Conservation (phyloP, 495 filamentous ascomycete genomes). For the Penicillium diatomitis region DNA sequence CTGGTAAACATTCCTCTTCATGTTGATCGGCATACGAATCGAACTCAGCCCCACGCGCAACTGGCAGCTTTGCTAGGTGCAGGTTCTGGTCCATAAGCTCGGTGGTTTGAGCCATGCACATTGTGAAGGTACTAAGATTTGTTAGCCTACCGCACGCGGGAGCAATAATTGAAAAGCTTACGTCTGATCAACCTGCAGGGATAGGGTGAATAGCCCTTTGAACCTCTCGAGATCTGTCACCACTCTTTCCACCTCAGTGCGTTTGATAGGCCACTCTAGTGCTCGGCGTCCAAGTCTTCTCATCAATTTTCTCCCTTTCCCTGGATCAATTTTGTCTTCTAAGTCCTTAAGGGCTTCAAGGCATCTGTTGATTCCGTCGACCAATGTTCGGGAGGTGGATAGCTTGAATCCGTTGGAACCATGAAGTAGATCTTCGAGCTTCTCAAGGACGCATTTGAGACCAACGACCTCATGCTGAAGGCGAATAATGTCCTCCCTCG, state of each 20-base stretch:
- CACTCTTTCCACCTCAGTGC: constrained; percentile 26
- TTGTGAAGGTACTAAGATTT: neutral
- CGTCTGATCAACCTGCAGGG: constrained; percentile 33
- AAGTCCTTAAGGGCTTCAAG: constrained; percentile 19
- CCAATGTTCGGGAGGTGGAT: neutral
- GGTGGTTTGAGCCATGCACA: neutral
- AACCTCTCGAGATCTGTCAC: constrained; percentile 25
- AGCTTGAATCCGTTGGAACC: constrained; percentile 6
- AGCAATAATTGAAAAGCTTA: constrained; percentile 19
- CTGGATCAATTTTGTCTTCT: constrained; percentile 23
- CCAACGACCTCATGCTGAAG: constrained; percentile 16
- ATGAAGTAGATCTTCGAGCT: constrained; percentile 9
- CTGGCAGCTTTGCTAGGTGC: neutral
- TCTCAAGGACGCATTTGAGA: constrained; percentile 18
- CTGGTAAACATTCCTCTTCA: constrained; percentile 2
- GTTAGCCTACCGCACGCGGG: no score
- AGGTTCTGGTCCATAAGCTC: neutral
- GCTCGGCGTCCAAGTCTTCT: constrained; percentile 24
- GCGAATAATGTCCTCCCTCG: constrained; percentile 23
- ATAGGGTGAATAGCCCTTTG: constrained; percentile 24
- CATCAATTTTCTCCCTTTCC: constrained; percentile 2
- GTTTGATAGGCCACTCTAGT: constrained; percentile 36
- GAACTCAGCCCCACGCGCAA: neutral
- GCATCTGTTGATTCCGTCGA: constrained; percentile 17
- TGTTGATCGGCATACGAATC: constrained; percentile 1